These are phyloP conservation scores for Cordyceps fumosorosea DNA, from an alignment of 2,329 filamentous ascomycete species.

Conservation along the genomic window DNA sequence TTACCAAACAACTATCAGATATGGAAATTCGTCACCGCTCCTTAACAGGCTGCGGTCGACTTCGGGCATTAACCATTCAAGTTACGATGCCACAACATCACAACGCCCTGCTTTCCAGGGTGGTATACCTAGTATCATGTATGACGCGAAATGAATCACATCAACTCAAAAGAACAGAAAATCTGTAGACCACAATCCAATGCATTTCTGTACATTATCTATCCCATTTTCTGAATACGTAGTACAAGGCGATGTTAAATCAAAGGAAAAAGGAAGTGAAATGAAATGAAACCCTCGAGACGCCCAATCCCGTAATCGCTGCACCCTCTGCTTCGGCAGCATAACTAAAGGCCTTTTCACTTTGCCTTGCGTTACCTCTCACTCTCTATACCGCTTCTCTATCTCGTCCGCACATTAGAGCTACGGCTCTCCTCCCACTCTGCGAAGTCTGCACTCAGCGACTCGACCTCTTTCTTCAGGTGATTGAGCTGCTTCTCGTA, in stretches of 20 bases:
- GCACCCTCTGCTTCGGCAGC: not conserved
- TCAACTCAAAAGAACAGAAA: not conserved
- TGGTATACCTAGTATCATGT: not conserved
- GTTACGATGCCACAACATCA: not conserved
- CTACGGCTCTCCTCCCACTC: slow-evolving; percentile 48
- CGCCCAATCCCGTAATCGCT: slow-evolving; percentile 1
- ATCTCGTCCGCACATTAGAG: slow-evolving; percentile 29
- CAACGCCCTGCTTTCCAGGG: too few species aligned
- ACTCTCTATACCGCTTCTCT: not conserved
- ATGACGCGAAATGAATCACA: slow-evolving; percentile 2
- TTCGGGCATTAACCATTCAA: not conserved
- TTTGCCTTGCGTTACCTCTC: not conserved
- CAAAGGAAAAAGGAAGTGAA: not conserved
- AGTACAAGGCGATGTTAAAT: not conserved
- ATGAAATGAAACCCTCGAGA: not conserved
- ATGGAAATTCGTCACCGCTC: not conserved
- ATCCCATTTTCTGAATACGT: slow-evolving; percentile 1
- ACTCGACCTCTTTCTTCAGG: slow-evolving; percentile 65
- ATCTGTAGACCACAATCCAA: not conserved
- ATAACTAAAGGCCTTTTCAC: not conserved
- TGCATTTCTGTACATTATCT: slow-evolving; percentile 4
- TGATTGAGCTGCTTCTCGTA: slow-evolving; percentile 76
- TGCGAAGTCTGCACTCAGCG: slow-evolving; percentile 51
- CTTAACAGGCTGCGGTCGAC: not conserved
- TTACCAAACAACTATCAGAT: not conserved